Percentiles rank a stretch among this genome's conserved stretches.
Conservation (phyloP, 1,139 yeast species). For the Saccharomycopsis crataegensis region DNA sequence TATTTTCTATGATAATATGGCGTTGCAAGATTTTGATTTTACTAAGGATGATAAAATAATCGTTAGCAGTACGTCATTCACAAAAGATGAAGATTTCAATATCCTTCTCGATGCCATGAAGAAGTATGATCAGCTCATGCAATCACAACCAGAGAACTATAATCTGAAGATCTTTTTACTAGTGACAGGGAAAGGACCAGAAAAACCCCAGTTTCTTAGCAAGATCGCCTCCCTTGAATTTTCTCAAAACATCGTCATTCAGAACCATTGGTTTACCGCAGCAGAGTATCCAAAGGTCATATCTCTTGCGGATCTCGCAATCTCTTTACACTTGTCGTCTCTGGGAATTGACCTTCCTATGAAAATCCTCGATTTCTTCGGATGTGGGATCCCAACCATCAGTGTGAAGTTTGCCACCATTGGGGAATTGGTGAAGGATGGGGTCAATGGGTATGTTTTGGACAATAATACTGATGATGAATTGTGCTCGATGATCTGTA, state of each 20-base stretch:
- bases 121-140: conserved; percentile 40
- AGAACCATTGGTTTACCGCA: conserved; percentile 67
- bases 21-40: conserved; percentile 3
- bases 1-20: neutral
- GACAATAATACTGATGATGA: conserved; percentile 33
- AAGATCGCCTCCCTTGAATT: conserved; percentile 39
- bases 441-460: conserved; percentile 39
- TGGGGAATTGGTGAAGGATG: conserved; percentile 47
- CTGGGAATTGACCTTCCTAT: conserved; percentile 94
- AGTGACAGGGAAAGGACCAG: conserved; percentile 94
- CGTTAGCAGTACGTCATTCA: conserved; percentile 86
- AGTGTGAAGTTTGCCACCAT: conserved; percentile 72
- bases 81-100: conserved; percentile 87
- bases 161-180: conserved; percentile 46
- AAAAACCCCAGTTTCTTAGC: conserved; percentile 44
- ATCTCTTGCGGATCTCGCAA: conserved; percentile 76
- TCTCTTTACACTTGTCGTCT: conserved; percentile 85
- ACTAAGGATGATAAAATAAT: conserved; percentile 47
- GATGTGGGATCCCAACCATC: conserved; percentile 90
- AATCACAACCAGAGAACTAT: neutral
- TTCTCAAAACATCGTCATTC: conserved; percentile 43
- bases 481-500: conserved; percentile 42
- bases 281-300: conserved; percentile 77
- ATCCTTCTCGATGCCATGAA: conserved; percentile 63
- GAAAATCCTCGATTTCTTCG: conserved; percentile 95